Evolutionary conservation across 2,329 filamentous ascomycete genomes (phyloP), one percentile per base, ranked within the genome.

Genomic region (Colletotrichum tropicicola): DNA sequence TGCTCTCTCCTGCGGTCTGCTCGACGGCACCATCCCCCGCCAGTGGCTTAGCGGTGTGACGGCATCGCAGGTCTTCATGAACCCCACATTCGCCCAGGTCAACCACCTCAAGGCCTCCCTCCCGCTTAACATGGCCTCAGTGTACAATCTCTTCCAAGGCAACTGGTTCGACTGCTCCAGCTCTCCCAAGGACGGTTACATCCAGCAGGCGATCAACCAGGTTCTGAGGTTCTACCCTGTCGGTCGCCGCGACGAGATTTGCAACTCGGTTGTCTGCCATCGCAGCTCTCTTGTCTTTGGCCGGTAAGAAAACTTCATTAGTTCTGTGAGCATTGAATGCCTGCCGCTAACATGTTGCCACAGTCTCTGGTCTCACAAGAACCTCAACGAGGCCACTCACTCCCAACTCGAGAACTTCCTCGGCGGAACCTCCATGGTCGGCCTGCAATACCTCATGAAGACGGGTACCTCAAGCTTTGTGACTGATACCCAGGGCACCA

Each of bases 311-410:
- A 1, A 4, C 37, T 10, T 6, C 0, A 30, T 6, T 10, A 6
- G 10, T 10, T 35, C 32, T 35, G 2, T 35, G 32, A n/a, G n/a
- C n/a, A n/a, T n/a, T n/a, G n/a, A n/a, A n/a, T n/a, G n/a, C n/a
- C n/a, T 1, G 17, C 15, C 13, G 25, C 41, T 55, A 21, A 49
- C n/a, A 9, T 15, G 9, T 27, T 2, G 2, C 2, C 7, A 4
- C 15, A 66, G 63, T 9, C 63, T 66, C 73, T 92, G 88, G 88
- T 87, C 83, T 68, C 89, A 91, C 73, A 73, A 70, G 3, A 90
- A 91, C 71, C 82, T 91, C 21, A 91, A 90, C 75, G 86, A 87
- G 74, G 87, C 84, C 3, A 91, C 89, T 1, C 89, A 91, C 74
- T 77, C 82, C 0, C 84, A 89, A 71, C 83, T 90, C 47, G 83